Base-by-base conservation (phyloP, 495 filamentous ascomycete species). In the Penicillium paxilli region DNA sequence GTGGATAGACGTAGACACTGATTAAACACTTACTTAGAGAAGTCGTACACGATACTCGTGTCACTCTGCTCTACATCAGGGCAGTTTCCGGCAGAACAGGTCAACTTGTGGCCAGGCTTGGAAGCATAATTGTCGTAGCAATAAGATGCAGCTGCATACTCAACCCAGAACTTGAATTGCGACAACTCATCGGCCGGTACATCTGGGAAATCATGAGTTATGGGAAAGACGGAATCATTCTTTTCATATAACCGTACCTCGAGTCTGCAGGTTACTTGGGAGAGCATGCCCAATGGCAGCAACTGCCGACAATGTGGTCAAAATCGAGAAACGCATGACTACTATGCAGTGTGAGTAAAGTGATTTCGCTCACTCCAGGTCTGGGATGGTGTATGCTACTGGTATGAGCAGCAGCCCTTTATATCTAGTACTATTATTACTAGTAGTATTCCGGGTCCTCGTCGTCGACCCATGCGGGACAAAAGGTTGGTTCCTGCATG, bases 71-170 rank as follows among this genome's bases (percentile, higher is more conserved):
- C 75, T 3, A 88, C 81, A 1, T 76, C 60, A 0, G 84, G 81
- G 60, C 89, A 91, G 51, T 73, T 75, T 7, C 66, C 67, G 8
- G 69, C 54, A 28, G 58, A 59, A 67, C 89, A 92, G 19, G 69
- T 76, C 22, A 90, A 48, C 16, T 72, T 70, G 19, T 71, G 59
- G n/a, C 78, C 79, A 5, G 67, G 58, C 35, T 65, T 54, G 20
- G 64, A 53, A 16, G 65, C 63, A 10, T 79, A 65, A 49, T 75
- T 79, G 42, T 80, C 67, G 44, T 79, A 76, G 64, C 88, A 92
- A 65, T 87, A 88, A 4, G 82, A 64, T 0, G 87, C 84, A 0
- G 74, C 83, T 1, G 87, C 75, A 67, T 85, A 91, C 65, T 91
- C 83, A n/a, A 82, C 78, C 67, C 79, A 87, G 58, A 88, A 80